Evolutionary conservation across 352 stramenopile species (phyloP), one percentile per base, ranked within the genome.

Genomic region (Globisporangium heterothallicum): DNA sequence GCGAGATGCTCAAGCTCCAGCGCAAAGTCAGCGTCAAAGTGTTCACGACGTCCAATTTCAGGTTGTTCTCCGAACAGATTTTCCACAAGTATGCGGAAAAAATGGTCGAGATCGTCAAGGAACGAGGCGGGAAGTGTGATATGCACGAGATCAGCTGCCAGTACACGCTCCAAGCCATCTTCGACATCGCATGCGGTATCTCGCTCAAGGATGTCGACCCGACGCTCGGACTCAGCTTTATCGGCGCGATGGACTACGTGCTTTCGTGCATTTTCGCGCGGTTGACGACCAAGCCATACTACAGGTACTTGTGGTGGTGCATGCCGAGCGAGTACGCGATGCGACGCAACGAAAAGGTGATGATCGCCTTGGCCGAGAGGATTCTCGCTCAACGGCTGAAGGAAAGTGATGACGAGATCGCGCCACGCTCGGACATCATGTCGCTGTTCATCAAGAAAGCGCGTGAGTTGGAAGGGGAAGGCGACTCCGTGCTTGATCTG

Each of bases 11-110:
- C 80, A 53, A 63, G 7, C 49, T 85, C 4, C 84, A 94, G 45
- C 74, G 82, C 34, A 94, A 94, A 53, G 73, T 77, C 18, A 84
- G 82, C 35, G 88, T 80, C 32, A 88, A 92, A 49, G 91, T 97
- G 25, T 95, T 95, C 38, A 92, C 79, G 32, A 82, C 67, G 3
- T 58, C 48, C 18, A 84, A 83, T 22, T 83, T 86, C n/a, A 70
- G 71, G 27, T 50, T 62, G 6, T 78, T 72, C 41, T 57, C 58
- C 2, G 72, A 80, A 53, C 51, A 78, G 60, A 49, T 82, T 3
- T 80, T 86, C 42, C 50, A 62, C 18, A 70, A 66, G 18, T 68
- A 84, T 52, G 74, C 68, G 3, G 14, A 53, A 4, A 43, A 66
- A 12, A 69, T 48, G n/a, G 40, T 71, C 22, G 9, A 61, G 1